Base-by-base conservation (phyloP, 768 basidiomycete species). In the Kwoniella botswanensis region DNA sequence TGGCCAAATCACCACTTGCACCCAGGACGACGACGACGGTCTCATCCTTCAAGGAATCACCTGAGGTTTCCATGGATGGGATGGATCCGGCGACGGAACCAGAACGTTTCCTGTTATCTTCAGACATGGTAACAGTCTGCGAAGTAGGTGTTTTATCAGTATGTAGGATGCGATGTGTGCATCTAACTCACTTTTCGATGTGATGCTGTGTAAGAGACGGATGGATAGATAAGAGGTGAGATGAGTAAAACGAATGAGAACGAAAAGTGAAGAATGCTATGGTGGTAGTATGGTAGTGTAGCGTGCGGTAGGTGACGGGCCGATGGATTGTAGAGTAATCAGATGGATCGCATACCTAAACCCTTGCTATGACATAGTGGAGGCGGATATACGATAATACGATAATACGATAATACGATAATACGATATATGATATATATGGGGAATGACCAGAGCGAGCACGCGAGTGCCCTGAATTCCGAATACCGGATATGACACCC, bases 1-100 rank as follows among this genome's bases (percentile, higher is more conserved):
- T 96, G 73, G 96, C 96, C 57, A 99, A 87, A 87, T 99, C 96
- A 52, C 96, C 96, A 67, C 93, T 95, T 3, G 96, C 96, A 67
- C 96, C 96, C 71, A 95, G 89, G 65, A 98, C 95, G 78, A 96
- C 86, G 85, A 97, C 90, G 86, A 93, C 83, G 21, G 93, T 94
- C 86, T 96, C 94, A 69, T 93, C 90, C 83, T 87, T 92, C 86
- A 96, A 88, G 67, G 88, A 87, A 44, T 91, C 86, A 68, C 90
- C 88, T 68, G 86, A 79, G 58, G 88, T 87, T 85, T 92, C 90
- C 93, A 94, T 94, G 57, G 92, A 93, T 21, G 93, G 93, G 82
- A 95, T 94, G 12, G 91, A 90, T 60, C 93, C 93, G 29, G 70
- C 57, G 46, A 18, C 18, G n/a, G 62, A 63, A 29, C 44, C 62